Percentiles rank a stretch among this genome's conserved stretches.
phyloP scores from a whole-genome alignment of 768 basidiomycete genomes.

The Sutorius australiensis region DNA sequence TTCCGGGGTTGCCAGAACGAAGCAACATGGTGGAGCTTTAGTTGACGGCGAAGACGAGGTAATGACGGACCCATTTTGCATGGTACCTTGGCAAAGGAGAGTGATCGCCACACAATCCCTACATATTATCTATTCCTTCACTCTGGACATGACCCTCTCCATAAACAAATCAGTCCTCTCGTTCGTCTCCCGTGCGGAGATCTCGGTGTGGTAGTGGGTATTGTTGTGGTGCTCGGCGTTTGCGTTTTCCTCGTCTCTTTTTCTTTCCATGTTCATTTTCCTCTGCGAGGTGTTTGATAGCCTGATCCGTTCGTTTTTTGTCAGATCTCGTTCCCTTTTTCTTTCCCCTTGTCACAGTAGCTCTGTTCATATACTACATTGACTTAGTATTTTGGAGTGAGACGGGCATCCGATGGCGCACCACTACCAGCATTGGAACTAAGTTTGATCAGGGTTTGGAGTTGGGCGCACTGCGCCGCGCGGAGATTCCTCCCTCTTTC shows the following conservation, averaged over 20 bases:
- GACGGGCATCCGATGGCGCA: neutral
- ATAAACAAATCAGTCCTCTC: slow-evolving; percentile 16
- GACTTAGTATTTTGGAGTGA: slow-evolving; percentile 18
- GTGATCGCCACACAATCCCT: slow-evolving; percentile 22
- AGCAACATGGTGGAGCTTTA: slow-evolving; percentile 12
- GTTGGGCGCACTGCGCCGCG: neutral
- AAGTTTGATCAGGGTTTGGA: too few relatives aligned
- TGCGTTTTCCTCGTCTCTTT: neutral
- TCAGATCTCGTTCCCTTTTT: neutral
- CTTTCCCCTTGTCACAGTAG: slow-evolving; percentile 19
- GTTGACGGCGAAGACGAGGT: slow-evolving; percentile 12
- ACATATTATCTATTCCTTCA: slow-evolving; percentile 36
- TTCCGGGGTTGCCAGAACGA: slow-evolving; percentile 10
- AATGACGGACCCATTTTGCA: slow-evolving; percentile 22
- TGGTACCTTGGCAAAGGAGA: slow-evolving; percentile 22
- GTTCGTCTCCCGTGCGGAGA: slow-evolving; percentile 15
- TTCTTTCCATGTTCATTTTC: neutral
- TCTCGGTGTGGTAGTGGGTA: neutral
- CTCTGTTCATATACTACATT: slow-evolving; percentile 21
- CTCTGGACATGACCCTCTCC: slow-evolving; percentile 23
- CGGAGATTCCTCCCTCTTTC: neutral
- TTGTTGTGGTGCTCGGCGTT: slow-evolving; percentile 1
- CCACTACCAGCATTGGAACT: too few relatives aligned
- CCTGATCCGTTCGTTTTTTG: slow-evolving; percentile 8
- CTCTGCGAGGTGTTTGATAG: slow-evolving; percentile 2